Conservation (phyloP, 2,329 filamentous ascomycete species). For the Zasmidium cellare region DNA sequence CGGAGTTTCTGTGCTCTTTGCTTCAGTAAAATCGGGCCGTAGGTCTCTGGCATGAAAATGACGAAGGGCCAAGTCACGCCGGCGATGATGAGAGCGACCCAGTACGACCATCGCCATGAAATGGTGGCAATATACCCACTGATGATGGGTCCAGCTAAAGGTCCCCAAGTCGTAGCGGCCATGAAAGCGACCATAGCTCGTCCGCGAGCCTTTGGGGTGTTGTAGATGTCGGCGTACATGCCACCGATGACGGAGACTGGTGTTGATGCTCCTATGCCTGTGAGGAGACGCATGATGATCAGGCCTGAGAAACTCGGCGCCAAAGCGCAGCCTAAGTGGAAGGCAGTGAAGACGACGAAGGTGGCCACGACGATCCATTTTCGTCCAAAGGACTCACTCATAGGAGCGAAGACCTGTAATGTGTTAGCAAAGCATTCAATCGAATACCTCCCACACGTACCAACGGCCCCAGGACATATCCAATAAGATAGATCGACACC, state of each 20-base stretch:
- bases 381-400: conserved; percentile 48
- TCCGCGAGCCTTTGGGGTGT: conserved; percentile 56
- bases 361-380: conserved; percentile 52
- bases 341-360: conserved; percentile 49
- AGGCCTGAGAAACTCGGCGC: conserved; percentile 46
- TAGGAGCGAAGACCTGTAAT: conserved; percentile 40
- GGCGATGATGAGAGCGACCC: conserved; percentile 69
- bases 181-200: conserved; percentile 65
- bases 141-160: conserved; percentile 65
- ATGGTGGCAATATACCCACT: conserved; percentile 63
- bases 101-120: conserved; percentile 71
- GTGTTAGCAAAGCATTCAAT: not conserved
- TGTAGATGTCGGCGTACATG: conserved; percentile 67
- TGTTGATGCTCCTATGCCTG: conserved; percentile 46
- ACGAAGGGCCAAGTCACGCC: conserved; percentile 61
- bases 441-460: conserved; percentile 10
- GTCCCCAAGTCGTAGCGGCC: conserved; percentile 66
- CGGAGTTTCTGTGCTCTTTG: conserved; percentile 59
- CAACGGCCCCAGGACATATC: conserved; percentile 48
- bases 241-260: conserved; percentile 61
- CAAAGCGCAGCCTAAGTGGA: conserved; percentile 47
- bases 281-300: conserved; percentile 46
- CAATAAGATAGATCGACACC: conserved; percentile 52
- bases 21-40: conserved; percentile 46
- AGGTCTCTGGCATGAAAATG: conserved; percentile 59